A percentile compares a stretch with the other conserved stretches of the same genome.
Conservation (phyloP, 257 asterid species). For the Phtheirospermum japonicum region DNA sequence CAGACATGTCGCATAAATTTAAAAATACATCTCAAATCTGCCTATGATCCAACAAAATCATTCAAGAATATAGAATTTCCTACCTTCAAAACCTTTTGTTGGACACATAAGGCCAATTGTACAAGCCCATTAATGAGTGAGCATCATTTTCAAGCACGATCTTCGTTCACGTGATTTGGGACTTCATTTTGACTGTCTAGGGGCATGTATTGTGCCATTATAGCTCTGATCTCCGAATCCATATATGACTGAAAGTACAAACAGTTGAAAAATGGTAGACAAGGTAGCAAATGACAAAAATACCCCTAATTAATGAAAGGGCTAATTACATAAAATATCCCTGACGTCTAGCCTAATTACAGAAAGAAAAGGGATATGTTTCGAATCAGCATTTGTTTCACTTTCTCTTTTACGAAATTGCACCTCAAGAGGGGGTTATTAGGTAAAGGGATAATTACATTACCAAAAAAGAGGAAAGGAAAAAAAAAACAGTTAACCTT, state of each 20-base stretch:
- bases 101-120: slow-evolving; percentile 30
- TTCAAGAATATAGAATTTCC: slow-evolving; percentile 23
- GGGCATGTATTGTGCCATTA: slow-evolving; percentile 97
- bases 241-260: slow-evolving; percentile 63
- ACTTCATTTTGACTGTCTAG: slow-evolving; percentile 78
- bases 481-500: neutral
- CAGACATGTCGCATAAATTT: slow-evolving; percentile 30
- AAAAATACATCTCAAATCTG: slow-evolving; percentile 30
- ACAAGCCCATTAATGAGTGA: slow-evolving; percentile 32
- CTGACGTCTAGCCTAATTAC: neutral
- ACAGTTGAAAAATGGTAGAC: neutral
- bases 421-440: neutral
- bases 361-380: neutral
- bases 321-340: neutral
- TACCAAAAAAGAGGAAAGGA: no score
- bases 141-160: slow-evolving; percentile 48
- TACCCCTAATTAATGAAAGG: neutral
- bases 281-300: neutral
- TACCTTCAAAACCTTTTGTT: slow-evolving; percentile 30
- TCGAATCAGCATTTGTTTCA: neutral
- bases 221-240: slow-evolving; percentile 94
- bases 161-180: slow-evolving; percentile 50
- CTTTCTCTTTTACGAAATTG: neutral
- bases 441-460: no score
- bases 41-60: slow-evolving; percentile 28